phyloP scores from a whole-genome alignment of 768 basidiomycete genomes.

The Coprinopsis strossmayeri region DNA sequence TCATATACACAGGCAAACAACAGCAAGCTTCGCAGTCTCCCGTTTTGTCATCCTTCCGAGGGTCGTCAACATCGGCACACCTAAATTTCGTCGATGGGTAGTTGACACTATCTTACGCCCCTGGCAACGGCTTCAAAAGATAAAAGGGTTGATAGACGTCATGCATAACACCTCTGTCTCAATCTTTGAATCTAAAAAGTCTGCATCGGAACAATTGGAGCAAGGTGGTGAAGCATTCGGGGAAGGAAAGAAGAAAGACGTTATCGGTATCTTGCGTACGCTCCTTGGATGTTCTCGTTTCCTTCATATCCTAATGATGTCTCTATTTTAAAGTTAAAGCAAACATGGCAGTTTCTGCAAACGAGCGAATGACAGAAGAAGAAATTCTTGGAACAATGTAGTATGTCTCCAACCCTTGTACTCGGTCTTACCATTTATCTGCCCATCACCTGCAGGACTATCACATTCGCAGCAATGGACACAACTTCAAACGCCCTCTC shows the following conservation, averaged over 20 bases:
- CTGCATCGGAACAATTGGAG: conserved; percentile 23
- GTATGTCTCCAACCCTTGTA: conserved; percentile 12
- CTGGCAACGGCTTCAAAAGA: conserved; percentile 16
- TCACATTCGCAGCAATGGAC: conserved; percentile 36
- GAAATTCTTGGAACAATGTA: conserved; percentile 34
- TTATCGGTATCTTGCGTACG: conserved; percentile 41
- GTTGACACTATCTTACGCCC: conserved; percentile 5
- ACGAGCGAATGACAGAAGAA: conserved; percentile 25
- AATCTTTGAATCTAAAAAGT: conserved; percentile 31
- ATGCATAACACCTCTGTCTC: conserved; percentile 28
- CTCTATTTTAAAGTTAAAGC: conserved; percentile 28
- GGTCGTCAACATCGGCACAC: neutral
- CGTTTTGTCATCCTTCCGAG: neutral
- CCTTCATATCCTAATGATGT: neutral
- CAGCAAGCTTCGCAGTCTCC: neutral
- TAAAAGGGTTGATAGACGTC: conserved; percentile 26
- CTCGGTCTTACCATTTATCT: too few relatives aligned
- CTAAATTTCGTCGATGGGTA: neutral
- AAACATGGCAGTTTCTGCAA: conserved; percentile 26
- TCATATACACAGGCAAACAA: neutral
- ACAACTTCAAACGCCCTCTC: conserved; percentile 34
- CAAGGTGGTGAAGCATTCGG: conserved; percentile 15
- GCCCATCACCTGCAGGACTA: conserved; percentile 20
- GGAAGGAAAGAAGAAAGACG: conserved; percentile 34
- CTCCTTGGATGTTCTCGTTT: neutral